A percentile compares a stretch with the other conserved stretches of the same genome.
Conservation (phyloP, 1,284 basidiomycete species). For the Ceratobasidium sp. region DNA sequence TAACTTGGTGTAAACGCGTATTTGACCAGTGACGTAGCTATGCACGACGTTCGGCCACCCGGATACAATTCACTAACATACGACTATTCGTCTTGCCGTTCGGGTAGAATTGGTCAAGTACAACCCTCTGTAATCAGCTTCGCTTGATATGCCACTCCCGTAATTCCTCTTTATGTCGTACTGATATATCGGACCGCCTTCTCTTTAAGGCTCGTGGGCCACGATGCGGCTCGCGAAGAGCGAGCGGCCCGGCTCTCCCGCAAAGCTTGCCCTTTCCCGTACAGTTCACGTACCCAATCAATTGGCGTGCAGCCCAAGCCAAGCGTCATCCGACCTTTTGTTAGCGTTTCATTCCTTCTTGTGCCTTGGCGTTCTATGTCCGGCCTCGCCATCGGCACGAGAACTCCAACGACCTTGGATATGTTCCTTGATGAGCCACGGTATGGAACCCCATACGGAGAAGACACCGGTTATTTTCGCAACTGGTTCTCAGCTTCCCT, state of each 20-base stretch:
- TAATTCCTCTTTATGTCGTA: not conserved
- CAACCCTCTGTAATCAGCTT: too few species aligned
- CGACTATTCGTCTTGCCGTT: not conserved
- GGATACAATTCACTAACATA: too few species aligned
- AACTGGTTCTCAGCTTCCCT: conserved; percentile 24
- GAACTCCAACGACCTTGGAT: not conserved
- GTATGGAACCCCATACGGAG: conserved; percentile 28
- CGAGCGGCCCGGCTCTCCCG: conserved; percentile 10
- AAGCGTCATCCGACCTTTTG: conserved; percentile 5
- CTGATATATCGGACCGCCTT: not conserved
- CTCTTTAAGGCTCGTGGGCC: not conserved
- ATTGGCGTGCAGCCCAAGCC: not conserved
- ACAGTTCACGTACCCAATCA: too few species aligned
- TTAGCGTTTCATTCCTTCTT: not conserved
- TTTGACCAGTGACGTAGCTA: not conserved
- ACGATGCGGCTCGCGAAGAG: conserved; percentile 19
- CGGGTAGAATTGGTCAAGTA: too few species aligned
- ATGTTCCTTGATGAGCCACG: conserved; percentile 18
- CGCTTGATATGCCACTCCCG: not conserved
- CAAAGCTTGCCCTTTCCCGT: conserved; percentile 2
- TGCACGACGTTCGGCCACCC: too few species aligned
- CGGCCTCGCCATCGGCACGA: not conserved
- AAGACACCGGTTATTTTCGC: conserved; percentile 3
- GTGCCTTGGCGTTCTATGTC: conserved; percentile 25
- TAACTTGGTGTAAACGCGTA: not conserved